phyloP scores from a whole-genome alignment of 495 filamentous ascomycete genomes.

The Hyaloscypha variabilis region DNA sequence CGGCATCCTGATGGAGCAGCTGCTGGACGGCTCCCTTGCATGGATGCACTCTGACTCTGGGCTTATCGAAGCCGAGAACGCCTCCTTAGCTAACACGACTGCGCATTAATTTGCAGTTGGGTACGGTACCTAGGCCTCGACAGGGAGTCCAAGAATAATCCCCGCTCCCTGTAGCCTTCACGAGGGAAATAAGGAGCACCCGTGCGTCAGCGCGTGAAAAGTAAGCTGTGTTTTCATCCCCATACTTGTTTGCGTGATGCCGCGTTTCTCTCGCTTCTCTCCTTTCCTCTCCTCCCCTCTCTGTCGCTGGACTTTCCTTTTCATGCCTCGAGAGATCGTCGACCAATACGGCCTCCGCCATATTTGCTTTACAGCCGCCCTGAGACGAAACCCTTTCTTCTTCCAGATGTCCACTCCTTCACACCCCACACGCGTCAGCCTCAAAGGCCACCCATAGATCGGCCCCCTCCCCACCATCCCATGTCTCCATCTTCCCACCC shows the following conservation, averaged over 20 bases:
- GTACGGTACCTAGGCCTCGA: background rate
- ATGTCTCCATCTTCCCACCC: background rate
- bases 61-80: background rate
- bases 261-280: background rate
- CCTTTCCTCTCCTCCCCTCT: background rate
- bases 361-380: background rate
- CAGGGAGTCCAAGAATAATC: background rate
- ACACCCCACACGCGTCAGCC: slow-evolving; percentile 24
- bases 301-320: slow-evolving; percentile 1
- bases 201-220: background rate
- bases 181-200: background rate
- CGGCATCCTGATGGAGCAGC: background rate
- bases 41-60: background rate
- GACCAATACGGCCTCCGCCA: background rate
- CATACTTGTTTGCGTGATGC: background rate
- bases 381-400: slow-evolving; percentile 19
- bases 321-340: slow-evolving; percentile 1
- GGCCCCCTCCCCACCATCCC: background rate
- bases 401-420: slow-evolving; percentile 13
- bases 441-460: slow-evolving; percentile 2
- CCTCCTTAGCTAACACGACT: background rate
- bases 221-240: background rate
- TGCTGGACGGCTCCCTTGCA: background rate
- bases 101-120: background rate
- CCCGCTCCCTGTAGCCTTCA: background rate